Evolutionary conservation across 1,139 yeast species (phyloP), one percentile per base, ranked within the genome.

Genomic region (Geotrichum klebahnii): DNA sequence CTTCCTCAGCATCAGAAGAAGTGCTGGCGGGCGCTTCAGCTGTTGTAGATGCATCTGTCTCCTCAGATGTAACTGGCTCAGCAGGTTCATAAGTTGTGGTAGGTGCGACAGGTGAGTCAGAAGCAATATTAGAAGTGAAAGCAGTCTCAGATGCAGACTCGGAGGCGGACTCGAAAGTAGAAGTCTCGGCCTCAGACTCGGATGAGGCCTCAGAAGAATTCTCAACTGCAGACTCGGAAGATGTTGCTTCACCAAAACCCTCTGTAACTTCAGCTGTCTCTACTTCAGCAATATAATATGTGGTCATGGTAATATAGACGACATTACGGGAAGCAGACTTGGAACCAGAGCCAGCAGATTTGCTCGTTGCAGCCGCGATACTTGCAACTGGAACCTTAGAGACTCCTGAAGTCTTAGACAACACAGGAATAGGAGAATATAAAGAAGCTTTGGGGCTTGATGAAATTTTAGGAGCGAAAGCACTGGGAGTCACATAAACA

Each of bases 251-350:
- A 14, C 26, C 24, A 3, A n/a, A 8, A 3, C 23, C 23, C 12
- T 5, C 41, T 9, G 12, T 12, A 19, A n/a, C 41, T 19, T 22
- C 20, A 16, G 23, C 34, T n/a, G 38, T 34, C 10, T 34, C 20
- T 19, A n/a, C 10, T 4, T 22, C 38, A 14, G 20, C 38, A 16
- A 39, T 4, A 34, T 39, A 39, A 23, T 39, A 39, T n/a, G 43
- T 39, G 3, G 43, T 39, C 43, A 39, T 5, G n/a, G 43, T 39
- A 12, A 39, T 34, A 16, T 39, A 39, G 24, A 39, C 43, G 19
- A 39, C n/a, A 24, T 39, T 17, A 10, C 43, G 20, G 2, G 23
- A 19, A 2, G 40, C 23, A 17, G 22, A 14, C 14, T 8, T 8
- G 26, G 26, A 22, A 5, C 29, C 41, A 37, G 31, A 20, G 41